These are phyloP conservation scores for Mycena galericulata DNA, from an alignment of 768 basidiomycete genomes.

Conservation along the genomic window DNA sequence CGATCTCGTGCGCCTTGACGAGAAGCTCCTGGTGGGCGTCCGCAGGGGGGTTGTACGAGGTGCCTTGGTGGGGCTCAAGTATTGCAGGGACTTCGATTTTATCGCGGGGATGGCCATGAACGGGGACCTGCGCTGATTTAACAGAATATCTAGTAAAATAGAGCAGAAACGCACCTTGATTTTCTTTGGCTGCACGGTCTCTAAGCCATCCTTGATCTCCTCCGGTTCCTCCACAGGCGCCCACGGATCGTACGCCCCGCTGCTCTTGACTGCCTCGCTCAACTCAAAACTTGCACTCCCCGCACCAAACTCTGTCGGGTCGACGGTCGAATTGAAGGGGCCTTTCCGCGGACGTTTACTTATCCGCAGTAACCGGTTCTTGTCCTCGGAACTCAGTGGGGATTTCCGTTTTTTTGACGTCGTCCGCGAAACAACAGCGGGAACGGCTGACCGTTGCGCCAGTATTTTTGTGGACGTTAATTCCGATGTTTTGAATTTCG, in stretches of 20 bases:
- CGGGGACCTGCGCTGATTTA: constrained; percentile 57
- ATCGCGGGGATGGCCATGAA: constrained; percentile 57
- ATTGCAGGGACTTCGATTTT: constrained; percentile 76
- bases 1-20: constrained; percentile 72
- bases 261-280: constrained; percentile 76
- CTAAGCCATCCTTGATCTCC: constrained; percentile 52
- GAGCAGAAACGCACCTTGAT: constrained; percentile 62
- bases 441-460: constrained; percentile 87
- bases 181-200: constrained; percentile 53
- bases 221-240: constrained; percentile 47
- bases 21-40: constrained; percentile 80
- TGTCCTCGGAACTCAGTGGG: constrained; percentile 71
- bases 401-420: constrained; percentile 56
- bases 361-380: constrained; percentile 80
- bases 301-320: constrained; percentile 73
- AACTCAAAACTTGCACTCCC: constrained; percentile 76
- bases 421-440: constrained; percentile 79
- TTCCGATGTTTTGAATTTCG: constrained; percentile 63
- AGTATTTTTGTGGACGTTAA: constrained; percentile 85
- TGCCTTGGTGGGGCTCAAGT: constrained; percentile 79
- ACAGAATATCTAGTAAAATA: background rate
- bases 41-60: constrained; percentile 90
- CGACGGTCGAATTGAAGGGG: constrained; percentile 77
- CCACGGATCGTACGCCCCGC: constrained; percentile 79
- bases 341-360: constrained; percentile 78